Base-by-base conservation (phyloP, 306 rosid species). In the Glycine soja region DNA sequence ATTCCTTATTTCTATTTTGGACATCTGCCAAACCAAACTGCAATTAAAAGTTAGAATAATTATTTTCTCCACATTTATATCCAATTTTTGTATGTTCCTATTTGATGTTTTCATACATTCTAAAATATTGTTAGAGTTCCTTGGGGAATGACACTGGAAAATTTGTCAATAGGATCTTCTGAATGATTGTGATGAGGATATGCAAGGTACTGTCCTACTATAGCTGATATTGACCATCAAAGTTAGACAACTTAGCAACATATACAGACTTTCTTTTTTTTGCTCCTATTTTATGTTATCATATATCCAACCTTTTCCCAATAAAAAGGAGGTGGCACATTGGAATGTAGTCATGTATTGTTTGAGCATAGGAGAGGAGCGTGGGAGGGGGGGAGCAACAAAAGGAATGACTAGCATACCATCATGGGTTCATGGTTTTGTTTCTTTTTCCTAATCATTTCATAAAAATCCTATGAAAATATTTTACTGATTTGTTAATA, bases 111-210 rank as follows among this genome's bases (percentile, higher is more conserved):
- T 64, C 4, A 13, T 47, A 13, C 70, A 34, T 11, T 8, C 47
- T 2, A 62, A 83, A 80, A 85, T 67, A 48, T 86, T 80, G 84
- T 73, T 90, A 89, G 88, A 74, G 85, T 67, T 75, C 70, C 86
- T 57, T 75, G 81, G 30, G 30, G 75, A 91, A 81, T 69, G 86
- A 51, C 78, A 56, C 76, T 72, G 87, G 72, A 80, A 78, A 86
- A 51, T 61, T 67, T 74, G 88, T 65, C 83, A 61, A 57, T 86
- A 74, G 89, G 63, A 81, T 85, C 88, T 86, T 87, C 90, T 81
- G 86, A 86, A 85, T 90, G 88, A 80, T 87, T 89, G 91, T 89
- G 88, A 81, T 74, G 85, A 86, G 77, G 88, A 86, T 88, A 81
- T 89, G 80, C 90, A 88, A 82, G 86, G 90, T 90, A 76, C n/a